These are phyloP conservation scores for Annulohypoxylon moriforme DNA, from an alignment of 495 filamentous ascomycete species.

Conservation along the genomic window DNA sequence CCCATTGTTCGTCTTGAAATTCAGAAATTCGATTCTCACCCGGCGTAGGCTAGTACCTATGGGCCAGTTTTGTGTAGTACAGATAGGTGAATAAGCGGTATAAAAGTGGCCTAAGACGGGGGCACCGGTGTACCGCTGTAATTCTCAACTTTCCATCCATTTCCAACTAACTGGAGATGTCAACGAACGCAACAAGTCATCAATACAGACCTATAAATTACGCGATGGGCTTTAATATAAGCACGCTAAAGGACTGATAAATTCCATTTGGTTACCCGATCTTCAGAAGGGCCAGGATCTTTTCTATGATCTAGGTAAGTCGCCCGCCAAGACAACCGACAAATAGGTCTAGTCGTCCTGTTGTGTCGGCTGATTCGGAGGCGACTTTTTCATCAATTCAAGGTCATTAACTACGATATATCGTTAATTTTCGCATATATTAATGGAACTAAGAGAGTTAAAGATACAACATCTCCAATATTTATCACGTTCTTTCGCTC, in stretches of 20 bases:
- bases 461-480: conserved; percentile 11
- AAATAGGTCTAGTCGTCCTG: not conserved
- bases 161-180: not conserved
- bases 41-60: no score
- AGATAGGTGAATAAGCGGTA: not conserved
- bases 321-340: not conserved
- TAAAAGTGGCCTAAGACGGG: not conserved
- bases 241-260: not conserved
- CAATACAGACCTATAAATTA: no score
- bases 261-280: not conserved
- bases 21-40: no score
- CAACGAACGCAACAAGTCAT: not conserved
- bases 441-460: not conserved
- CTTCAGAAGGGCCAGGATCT: not conserved
- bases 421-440: not conserved
- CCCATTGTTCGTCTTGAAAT: no score
- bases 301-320: not conserved
- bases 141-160: not conserved
- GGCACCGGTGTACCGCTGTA: not conserved
- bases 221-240: not conserved
- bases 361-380: not conserved
- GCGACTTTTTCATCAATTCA: not conserved
- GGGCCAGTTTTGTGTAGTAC: no score
- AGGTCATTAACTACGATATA: not conserved
- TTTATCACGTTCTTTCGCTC: conserved; percentile 6